These are phyloP conservation scores for Tribonema minus DNA, from an alignment of 108 stramenopile genomes.

Conservation along the genomic window DNA sequence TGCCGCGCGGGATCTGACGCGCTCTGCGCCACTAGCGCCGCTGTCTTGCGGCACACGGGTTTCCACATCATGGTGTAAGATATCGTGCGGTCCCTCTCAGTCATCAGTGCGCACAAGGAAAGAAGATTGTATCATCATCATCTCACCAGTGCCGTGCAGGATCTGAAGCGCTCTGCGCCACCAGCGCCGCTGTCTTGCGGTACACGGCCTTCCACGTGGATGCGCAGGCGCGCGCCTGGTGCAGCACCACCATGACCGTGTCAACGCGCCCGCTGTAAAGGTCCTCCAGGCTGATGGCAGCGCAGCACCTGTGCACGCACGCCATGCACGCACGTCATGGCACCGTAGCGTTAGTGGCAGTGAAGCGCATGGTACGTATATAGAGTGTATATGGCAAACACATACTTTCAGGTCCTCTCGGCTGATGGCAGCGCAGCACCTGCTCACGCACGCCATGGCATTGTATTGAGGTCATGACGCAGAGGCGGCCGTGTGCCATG, in stretches of 20 bases:
- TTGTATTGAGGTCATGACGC: too few species aligned
- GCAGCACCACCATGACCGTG: slow-evolving; percentile 46
- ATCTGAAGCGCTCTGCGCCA: slow-evolving; percentile 23
- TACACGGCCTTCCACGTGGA: slow-evolving; percentile 62
- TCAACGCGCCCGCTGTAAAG: slow-evolving; percentile 62
- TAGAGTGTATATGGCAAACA: too few species aligned
- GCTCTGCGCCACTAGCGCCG: slow-evolving; percentile 29
- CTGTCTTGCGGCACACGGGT: slow-evolving; percentile 52
- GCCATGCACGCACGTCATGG: too few species aligned
- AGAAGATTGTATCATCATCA: too few species aligned
- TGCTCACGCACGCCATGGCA: too few species aligned
- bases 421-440: too few species aligned
- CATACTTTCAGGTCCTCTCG: too few species aligned
- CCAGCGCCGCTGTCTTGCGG: slow-evolving; percentile 44
- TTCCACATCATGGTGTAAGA: slow-evolving; percentile 66
- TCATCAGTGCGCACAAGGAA: too few species aligned
- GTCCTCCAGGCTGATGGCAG: slow-evolving; percentile 50
- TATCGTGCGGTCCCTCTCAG: too few species aligned
- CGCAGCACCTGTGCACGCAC: slow-evolving; percentile 39
- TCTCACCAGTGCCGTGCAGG: slow-evolving; percentile 20
- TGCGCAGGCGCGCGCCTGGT: slow-evolving; percentile 53
- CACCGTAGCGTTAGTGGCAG: too few species aligned
- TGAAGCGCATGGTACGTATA: too few species aligned
- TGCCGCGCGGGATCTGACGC: slow-evolving; percentile 7
- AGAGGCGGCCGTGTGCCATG: too few species aligned